Base-by-base conservation (phyloP, 1,139 yeast genomes). In the Kodamaea ohmeri region DNA sequence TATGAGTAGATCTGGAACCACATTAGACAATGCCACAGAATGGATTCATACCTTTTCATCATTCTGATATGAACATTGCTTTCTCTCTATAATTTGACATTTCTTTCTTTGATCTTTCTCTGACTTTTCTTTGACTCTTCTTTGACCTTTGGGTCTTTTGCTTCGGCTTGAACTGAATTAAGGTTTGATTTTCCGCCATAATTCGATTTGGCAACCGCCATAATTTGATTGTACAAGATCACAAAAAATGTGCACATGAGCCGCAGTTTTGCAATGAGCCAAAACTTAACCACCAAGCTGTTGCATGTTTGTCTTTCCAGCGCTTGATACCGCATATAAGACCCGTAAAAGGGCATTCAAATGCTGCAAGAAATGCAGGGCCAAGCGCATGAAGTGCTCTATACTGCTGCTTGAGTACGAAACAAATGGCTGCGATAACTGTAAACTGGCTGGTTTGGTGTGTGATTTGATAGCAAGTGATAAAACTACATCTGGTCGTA, bases 291-390 rank as follows among this genome's bases (percentile, higher is more conserved):
- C 22, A 20, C 22, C 22, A 20, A 20, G 6, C 22, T n/a, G 22
- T 20, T 20, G 22, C 32, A 75, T 74, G 78, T 70, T 67, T 53
- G 81, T 76, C 34, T 76, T 76, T 45, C 81, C 81, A 3, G 81
- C 81, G 9, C 75, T 76, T 52, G 67, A 76, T 53, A 63, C 67
- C 25, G 74, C 65, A 50, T 76, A 75, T 51, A 69, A 76, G 41
- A 68, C 73, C 28, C 61, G 82, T 30, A 75, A 75, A 49, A 56
- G 81, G 16, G 73, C 77, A 1, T 76, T 72, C 53, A 69, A 70
- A 50, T 77, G 80, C 42, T 76, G 81, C 50, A 64, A 62, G 36
- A 71, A 63, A 43, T 76, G 81, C 54, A 65, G 78, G 29, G 54
- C 64, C 15, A 64, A 73, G 38, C 54, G 74, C 28, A 55, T 62